Base-by-base conservation (phyloP, 108 stramenopile genomes). In the Phaeodactylum tricornutum region DNA sequence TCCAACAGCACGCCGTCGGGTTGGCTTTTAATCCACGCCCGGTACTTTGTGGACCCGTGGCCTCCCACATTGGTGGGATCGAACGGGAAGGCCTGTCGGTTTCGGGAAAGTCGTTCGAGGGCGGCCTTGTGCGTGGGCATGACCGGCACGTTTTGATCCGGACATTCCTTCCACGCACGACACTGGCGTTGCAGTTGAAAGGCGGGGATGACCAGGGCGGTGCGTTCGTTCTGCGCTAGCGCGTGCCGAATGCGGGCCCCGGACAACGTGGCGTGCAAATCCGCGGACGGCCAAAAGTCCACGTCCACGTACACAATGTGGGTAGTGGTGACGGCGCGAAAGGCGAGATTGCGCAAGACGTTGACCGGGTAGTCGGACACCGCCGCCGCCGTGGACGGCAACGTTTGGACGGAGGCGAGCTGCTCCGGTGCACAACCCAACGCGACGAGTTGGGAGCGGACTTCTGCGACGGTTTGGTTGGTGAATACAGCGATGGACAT, bases 291-390 rank as follows among this genome's bases (percentile, higher is more conserved):
- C 91, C 91, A 93, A 60, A 92, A 88, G 57, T 95, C 94, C 27
- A 95, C 74, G 63, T 95, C 94, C 12, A 79, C 66, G 48, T 88
- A 88, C 2, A 93, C 53, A 44, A 89, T 66, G 62, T 85, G 81
- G 2, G 82, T 54, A 0, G 84, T 87, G 33, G 33, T 45, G 11
- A 92, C 87, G 11, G 27, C 38, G 4, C 52, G 42, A 21, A 93
- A 55, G 24, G 92, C 94, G 47, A 81, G 50, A 52, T 91, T 95
- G 3, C 94, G 78, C 40, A 95, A 53, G 0, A 71, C 31, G 61
- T 95, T 95, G 64, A 93, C 90, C 12, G 94, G 94, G 61, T 92
- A 95, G 24, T 87, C 50, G 24, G 15, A 17, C 16, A 34, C 33
- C 33, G 33, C 33, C 12, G 33, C 33, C 9, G 33, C 33, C 33